These are phyloP conservation scores for Pyrenochaeta sp. DNA, from an alignment of 2,329 filamentous ascomycete genomes.

Conservation along the genomic window DNA sequence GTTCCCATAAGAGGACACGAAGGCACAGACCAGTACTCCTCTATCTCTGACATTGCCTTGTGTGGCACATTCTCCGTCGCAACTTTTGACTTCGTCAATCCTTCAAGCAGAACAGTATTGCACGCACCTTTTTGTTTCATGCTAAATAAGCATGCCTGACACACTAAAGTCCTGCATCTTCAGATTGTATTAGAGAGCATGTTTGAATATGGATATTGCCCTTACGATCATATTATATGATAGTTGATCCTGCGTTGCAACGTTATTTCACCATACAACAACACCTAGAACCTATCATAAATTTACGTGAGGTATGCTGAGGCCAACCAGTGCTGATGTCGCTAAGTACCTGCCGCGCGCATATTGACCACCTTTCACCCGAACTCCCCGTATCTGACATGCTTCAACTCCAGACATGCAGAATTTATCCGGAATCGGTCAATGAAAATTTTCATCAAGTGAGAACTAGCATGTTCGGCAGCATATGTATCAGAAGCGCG, in stretches of 20 bases:
- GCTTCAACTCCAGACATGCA: not conserved
- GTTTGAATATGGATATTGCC: too few species aligned
- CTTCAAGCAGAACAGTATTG: too few species aligned
- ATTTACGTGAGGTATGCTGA: too few species aligned
- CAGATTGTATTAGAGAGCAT: too few species aligned
- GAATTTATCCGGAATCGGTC: not conserved
- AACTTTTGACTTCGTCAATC: not conserved
- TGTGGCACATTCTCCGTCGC: not conserved
- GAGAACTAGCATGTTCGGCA: not conserved
- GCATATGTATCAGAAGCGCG: too few species aligned
- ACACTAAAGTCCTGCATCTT: too few species aligned
- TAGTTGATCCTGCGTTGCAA: too few species aligned
- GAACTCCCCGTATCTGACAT: not conserved
- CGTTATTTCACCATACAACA: too few species aligned
- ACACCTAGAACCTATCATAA: too few species aligned
- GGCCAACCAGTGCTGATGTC: not conserved
- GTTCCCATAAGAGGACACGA: not conserved
- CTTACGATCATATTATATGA: too few species aligned
- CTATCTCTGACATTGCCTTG: not conserved
- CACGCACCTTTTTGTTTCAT: too few species aligned
- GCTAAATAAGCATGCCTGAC: too few species aligned
- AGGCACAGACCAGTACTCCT: not conserved
- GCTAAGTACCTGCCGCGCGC: not conserved
- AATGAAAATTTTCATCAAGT: not conserved
- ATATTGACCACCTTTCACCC: not conserved